Evolutionary conservation across 2,329 filamentous ascomycete species (phyloP), one percentile per base, ranked within the genome.

Genomic region (Fusarium sp.): DNA sequence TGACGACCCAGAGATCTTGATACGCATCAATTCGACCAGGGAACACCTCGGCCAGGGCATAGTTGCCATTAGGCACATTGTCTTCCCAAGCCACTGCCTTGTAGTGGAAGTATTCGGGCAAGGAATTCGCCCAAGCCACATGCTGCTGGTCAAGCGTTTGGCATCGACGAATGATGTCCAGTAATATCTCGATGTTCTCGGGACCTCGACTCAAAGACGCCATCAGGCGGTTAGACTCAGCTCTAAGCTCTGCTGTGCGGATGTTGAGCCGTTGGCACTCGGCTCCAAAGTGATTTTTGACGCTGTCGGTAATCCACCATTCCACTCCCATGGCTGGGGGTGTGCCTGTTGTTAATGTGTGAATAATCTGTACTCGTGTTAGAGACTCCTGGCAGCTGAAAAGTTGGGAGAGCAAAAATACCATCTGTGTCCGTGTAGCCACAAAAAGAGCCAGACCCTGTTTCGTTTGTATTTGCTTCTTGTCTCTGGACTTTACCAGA

Each of bases 1-100:
- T 85, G n/a, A 84, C 84, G 43, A 88, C 84, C 82, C 84, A 89
- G 45, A 89, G 80, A 75, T 90, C 87, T 23, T 80, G 78, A 73
- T 89, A 90, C 7, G 86, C 80, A 72, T 90, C 88, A 23, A 90
- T 84, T 18, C 85, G 82, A 4, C 88, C 88, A 1, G 88, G 88
- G 70, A 84, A 90, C 0, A 88, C 85, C 67, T 88, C 86, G 4
- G 86, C 84, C 60, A 81, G 80, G 23, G 79, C 70, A 68, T 86
- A 87, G 75, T 89, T 84, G 23, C 83, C 84, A 45, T 81, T 81
- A 1, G 84, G 83, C 6, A 87, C 81, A 64, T 84, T 81, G 62
- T 86, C 83, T 65, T 88, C 85, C 87, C 87, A 89, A 5, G 84
- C 84, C 3, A 88, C 84, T 2, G 86, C 86, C 72, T 81, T 81